Evolutionary conservation across 2,329 filamentous ascomycete genomes (phyloP), one percentile per base, ranked within the genome.

Genomic region (Chaetomium globosum): DNA sequence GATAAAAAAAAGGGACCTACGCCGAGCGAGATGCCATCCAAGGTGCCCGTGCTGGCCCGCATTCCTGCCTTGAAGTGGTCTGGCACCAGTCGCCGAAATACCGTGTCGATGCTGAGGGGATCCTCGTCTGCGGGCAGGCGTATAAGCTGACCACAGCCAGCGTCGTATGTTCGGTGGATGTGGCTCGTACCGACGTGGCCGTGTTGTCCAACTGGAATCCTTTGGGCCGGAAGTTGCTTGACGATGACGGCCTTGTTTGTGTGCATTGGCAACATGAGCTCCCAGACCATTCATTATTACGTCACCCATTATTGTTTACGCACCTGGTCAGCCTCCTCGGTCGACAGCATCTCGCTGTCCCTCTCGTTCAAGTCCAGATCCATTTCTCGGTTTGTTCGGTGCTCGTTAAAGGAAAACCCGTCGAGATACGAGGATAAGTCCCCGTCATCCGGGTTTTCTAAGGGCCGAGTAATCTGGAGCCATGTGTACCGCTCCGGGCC

Each of bases 11-110:
- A 48, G n/a, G 70, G 36, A 62, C 89, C 80, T 81, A 93, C 91
- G 73, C 89, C 89, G 74, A 87, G 85, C 71, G 90, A 92, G 74
- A 94, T 89, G 69, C 88, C 89, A 53, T 90, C 90, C 71, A 91
- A 85, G 28, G 86, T 80, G 39, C 89, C 88, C 54, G 85, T 79
- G 59, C 78, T 79, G 70, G 19, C 33, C 3, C 85, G 85, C 68
- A 93, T 82, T 66, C 82, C 78, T 60, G 81, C 78, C 74, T 86
- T 89, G 79, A 85, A 88, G 71, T 86, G 81, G 59, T 85, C 79
- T 21, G 90, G 89, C 54, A 93, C 89, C 56, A 94, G 81, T 69
- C 84, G 83, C 67, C 86, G 82, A 75, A 92, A 92, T 68, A 93
- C 85, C 4, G 85, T 85, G 67, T 92, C 88, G 70, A 92, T 80